These are phyloP conservation scores for Geranium rotundifolium DNA, from an alignment of 345 rosid species.

Conservation along the genomic window DNA sequence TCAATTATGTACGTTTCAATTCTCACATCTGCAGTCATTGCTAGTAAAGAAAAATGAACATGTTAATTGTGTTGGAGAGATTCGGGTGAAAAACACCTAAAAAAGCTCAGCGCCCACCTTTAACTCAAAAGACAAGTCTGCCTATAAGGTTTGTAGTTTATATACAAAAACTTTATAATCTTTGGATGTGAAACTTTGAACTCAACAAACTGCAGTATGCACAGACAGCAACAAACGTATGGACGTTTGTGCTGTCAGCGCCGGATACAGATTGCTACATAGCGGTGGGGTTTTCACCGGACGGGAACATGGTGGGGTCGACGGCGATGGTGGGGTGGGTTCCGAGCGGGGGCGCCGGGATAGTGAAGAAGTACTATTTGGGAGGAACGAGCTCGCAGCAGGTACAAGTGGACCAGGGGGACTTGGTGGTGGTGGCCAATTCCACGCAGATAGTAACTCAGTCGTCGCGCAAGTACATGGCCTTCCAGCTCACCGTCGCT, in stretches of 20 bases:
- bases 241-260: constrained; percentile 78
- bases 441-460: constrained; percentile 31
- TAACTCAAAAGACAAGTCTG: no score
- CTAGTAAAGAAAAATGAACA: no score
- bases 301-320: constrained; percentile 54
- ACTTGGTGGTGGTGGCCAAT: constrained; percentile 20
- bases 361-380: constrained; percentile 38
- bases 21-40: no score
- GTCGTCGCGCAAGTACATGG: constrained; percentile 48
- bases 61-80: no score
- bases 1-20: no score
- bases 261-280: constrained; percentile 32
- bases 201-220: constrained; percentile 28
- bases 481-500: constrained; percentile 46
- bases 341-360: constrained; percentile 18
- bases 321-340: constrained; percentile 82
- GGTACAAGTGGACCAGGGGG: constrained; percentile 51
- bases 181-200: not conserved
- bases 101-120: no score
- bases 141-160: no score
- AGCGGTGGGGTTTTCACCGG: constrained; percentile 65
- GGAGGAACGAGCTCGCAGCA: constrained; percentile 22
- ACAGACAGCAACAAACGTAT: constrained; percentile 21
- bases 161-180: no score
- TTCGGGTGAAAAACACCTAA: no score